Conservation (phyloP, 2,329 filamentous ascomycete species). For the Sphaerulina vaccinii region DNA sequence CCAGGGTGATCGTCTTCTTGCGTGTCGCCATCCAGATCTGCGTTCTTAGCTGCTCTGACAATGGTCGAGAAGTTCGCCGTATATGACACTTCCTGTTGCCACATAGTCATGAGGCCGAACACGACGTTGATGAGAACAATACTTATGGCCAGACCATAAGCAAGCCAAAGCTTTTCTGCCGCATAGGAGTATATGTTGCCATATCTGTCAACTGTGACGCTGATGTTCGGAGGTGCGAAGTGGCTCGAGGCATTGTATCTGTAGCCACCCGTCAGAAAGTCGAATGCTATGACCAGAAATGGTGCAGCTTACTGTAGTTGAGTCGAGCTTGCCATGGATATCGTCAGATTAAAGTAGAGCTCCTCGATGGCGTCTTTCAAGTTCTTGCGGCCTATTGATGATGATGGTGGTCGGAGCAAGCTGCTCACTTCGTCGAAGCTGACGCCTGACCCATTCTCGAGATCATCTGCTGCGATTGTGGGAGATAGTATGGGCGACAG, state of each 20-base stretch:
- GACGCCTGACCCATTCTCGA: neutral
- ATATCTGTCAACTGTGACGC: constrained; percentile 4
- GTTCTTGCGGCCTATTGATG: neutral
- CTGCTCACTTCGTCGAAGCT: neutral
- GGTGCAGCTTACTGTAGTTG: constrained; percentile 7
- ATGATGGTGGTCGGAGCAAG: neutral
- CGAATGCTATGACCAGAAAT: too few species aligned
- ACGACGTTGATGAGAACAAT: constrained; percentile 10
- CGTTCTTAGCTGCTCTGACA: constrained; percentile 2
- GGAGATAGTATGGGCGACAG: too few species aligned
- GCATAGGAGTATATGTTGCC: constrained; percentile 20
- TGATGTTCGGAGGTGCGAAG: constrained; percentile 4
- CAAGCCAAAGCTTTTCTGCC: constrained; percentile 13
- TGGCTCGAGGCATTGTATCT: constrained; percentile 4
- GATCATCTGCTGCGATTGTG: too few species aligned
- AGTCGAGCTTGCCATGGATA: constrained; percentile 13
- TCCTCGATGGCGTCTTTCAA: constrained; percentile 2
- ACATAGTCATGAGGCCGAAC: constrained; percentile 12
- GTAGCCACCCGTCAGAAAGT: too few species aligned
- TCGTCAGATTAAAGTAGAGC: constrained; percentile 19
- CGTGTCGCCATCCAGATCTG: neutral
- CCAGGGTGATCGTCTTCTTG: neutral
- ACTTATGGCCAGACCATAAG: constrained; percentile 21
- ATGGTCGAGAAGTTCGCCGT: constrained; percentile 25
- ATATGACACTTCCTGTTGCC: constrained; percentile 14